Evolutionary conservation across 495 filamentous ascomycete species (phyloP), one percentile per base, ranked within the genome.

Genomic region (Patellaria atrata): DNA sequence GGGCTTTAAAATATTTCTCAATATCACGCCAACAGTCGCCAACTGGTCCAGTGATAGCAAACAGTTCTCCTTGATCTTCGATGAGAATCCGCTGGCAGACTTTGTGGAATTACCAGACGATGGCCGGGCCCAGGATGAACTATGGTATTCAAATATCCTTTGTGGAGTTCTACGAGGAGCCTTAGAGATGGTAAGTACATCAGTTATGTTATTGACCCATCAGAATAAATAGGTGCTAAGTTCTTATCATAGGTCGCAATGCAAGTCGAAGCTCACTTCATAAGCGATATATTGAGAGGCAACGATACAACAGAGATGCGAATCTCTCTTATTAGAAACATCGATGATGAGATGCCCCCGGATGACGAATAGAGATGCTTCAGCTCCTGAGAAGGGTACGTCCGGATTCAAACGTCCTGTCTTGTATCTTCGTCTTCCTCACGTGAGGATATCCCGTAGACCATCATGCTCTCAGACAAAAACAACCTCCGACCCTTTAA

Each of bases 1-100:
- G 42, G 89, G 89, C 36, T 97, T 97, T 62, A 96, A 96, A 65
- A 91, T 96, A 38, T 97, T 97, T 57, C 72, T 97, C 36, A 97
- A 97, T 48, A 82, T 94, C 46, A 85, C 85, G n/a, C 89, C 89
- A 3, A 81, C 78, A 3, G 77, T 96, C 45, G 82, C 84, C 30
- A 94, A 93, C 55, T 96, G 89, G 89, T 79, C 83, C 16, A 79
- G 70, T 56, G 89, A 97, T 61, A 86, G 76, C 61, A 94, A 93
- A 51, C 81, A 89, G 49, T 97, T 94, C 63, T 93, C 84, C 1
- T 64, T 97, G 21, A 71, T 94, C 15, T 92, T 97, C 43, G 89
- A 97, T 40, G 89, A 97, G 54, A 97, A 96, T 51, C 89, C 89
- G 1, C 55, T 97, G 35, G 91, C 85, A 27, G 89, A 97, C 53